Evolutionary conservation across 179 eudicot species (phyloP).

Genomic region (Drosera spatulata): DNA sequence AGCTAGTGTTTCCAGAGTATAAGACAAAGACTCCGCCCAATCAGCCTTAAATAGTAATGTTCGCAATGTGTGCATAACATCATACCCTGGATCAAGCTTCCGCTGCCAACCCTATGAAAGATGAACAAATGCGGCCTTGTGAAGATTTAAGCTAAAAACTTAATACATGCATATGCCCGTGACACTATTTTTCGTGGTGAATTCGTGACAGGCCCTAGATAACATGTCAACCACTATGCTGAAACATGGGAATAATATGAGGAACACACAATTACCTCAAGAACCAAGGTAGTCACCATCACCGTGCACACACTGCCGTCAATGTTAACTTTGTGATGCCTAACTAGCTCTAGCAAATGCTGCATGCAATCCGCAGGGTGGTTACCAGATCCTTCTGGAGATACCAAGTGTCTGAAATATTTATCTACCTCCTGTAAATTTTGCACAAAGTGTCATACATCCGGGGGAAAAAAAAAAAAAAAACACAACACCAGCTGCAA

Average conservation of each 20-base stretch:
- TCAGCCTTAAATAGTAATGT: constrained; percentile 63
- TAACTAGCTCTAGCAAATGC: constrained; percentile 58
- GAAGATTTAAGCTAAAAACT: background rate
- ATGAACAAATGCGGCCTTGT: background rate
- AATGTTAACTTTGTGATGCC: constrained; percentile 72
- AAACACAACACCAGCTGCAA: too few relatives aligned
- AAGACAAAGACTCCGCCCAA: constrained; percentile 56
- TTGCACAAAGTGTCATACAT: too few relatives aligned
- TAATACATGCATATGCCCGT: background rate
- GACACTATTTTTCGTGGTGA: too few relatives aligned
- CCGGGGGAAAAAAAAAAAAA: too few relatives aligned
- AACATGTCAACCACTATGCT: background rate
- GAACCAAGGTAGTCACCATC: constrained; percentile 71
- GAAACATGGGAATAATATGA: background rate
- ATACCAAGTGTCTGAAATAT: constrained; percentile 47
- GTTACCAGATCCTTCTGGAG: constrained; percentile 35
- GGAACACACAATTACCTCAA: constrained; percentile 43
- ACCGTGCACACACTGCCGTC: constrained; percentile 82
- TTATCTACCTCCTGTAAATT: constrained; percentile 55
- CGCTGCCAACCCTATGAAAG: constrained; percentile 61
- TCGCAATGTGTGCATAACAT: constrained; percentile 53
- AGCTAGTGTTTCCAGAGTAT: constrained; percentile 69
- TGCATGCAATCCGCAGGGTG: constrained; percentile 29
- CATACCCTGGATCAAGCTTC: constrained; percentile 75
- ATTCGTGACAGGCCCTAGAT: too few relatives aligned